Base-by-base conservation (phyloP, 257 asterid species). In the Ophiorrhiza pumila region DNA sequence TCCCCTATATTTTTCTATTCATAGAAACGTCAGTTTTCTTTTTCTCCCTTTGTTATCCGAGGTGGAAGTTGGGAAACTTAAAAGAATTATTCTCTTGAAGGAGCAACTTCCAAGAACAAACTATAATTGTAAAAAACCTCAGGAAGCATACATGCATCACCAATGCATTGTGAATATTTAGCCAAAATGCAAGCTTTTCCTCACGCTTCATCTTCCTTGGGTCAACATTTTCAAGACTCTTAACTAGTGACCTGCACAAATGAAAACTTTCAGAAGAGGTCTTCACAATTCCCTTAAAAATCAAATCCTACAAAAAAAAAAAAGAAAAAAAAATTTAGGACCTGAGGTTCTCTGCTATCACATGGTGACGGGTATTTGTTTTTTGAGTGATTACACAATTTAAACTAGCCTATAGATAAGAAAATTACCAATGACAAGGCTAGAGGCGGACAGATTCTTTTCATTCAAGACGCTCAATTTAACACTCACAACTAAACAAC, bases 141-240 rank as follows among this genome's bases (percentile, higher is more conserved):
- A 15, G 71, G 60, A 72, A 69, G 72, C 91, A 56, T 87, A 93
- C 97, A 76, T 91, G 97, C 97, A 93, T 93, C 78, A 83, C 88
- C 88, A 93, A 79, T 42, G 98, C 92, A 81, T 93, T 93, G 87
- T 93, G 98, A 78, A 89, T 89, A 78, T 90, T 89, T 63, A 90
- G 80, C 97, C 95, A 90, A 74, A 90, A 93, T 15, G 88, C 86
- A 66, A 92, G 96, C 89, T 90, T 92, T 81, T 90, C 95, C 74
- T 92, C 97, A 22, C 93, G 95, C 79, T 70, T 85, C 95, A 93
- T 89, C 84, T 80, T 91, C 78, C 72, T 80, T 58, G 85, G 92
- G 77, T 93, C 92, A 78, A 93, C 86, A 71, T 71, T 86, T 85
- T 93, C 97, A 46, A 93, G 96, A 63, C 88, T 75, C 85, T 89